These are phyloP conservation scores for Flaveria robusta DNA, from an alignment of 129 eudicot genomes.

Conservation along the genomic window DNA sequence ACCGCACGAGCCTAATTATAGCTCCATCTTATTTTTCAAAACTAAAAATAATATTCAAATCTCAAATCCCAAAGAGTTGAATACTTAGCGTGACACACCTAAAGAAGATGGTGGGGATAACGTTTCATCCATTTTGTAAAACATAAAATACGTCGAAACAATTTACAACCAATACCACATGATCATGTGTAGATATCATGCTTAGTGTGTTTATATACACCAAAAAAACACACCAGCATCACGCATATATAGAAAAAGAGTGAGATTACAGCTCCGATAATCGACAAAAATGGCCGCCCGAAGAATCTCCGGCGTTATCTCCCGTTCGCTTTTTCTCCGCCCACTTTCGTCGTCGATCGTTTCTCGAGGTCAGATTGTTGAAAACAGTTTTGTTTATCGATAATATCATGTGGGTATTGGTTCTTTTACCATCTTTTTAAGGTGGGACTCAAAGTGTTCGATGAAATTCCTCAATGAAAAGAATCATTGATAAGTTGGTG, in stretches of 20 bases:
- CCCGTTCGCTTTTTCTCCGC: slow-evolving; percentile 30
- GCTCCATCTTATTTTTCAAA: no score
- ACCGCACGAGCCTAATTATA: no score
- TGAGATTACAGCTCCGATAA: neutral
- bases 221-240: neutral
- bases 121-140: slow-evolving; percentile 9
- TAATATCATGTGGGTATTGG: slow-evolving; percentile 15
- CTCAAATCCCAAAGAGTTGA: slow-evolving; percentile 2
- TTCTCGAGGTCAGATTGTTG: slow-evolving; percentile 25
- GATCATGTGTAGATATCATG: slow-evolving; percentile 6
- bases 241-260: neutral
- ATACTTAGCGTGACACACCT: slow-evolving; percentile 28
- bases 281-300: slow-evolving; percentile 40
- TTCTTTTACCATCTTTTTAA: slow-evolving; percentile 21
- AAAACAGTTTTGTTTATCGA: neutral
- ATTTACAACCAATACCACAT: slow-evolving; percentile 30
- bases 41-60: neutral
- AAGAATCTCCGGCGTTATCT: slow-evolving; percentile 38
- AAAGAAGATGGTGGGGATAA: slow-evolving; percentile 17
- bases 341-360: slow-evolving; percentile 25
- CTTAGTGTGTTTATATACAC: slow-evolving; percentile 1
- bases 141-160: slow-evolving; percentile 10
- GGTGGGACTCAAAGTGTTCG: slow-evolving; percentile 21
- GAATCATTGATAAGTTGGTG: neutral
- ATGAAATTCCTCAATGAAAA: slow-evolving; percentile 18